Evolutionary conservation across 108 stramenopile genomes (phyloP).

Genomic region (Aurantiochytrium sp.): DNA sequence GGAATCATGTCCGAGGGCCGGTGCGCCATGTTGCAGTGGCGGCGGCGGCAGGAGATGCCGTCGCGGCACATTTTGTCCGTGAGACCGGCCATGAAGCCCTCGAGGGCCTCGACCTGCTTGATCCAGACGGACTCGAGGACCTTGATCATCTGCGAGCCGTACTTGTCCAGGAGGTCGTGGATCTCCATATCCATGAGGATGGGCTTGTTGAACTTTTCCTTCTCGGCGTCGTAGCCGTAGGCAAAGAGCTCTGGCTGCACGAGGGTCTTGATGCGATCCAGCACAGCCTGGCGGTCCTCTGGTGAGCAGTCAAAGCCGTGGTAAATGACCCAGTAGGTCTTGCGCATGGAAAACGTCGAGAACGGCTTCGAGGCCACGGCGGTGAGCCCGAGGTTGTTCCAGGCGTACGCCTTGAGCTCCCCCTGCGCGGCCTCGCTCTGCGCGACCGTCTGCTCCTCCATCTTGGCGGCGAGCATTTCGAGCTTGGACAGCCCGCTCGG

Average conservation of each 20-base stretch:
- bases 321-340: slow-evolving; percentile 16
- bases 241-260: background rate
- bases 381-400: background rate
- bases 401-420: background rate
- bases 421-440: background rate
- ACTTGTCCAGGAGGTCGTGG: background rate
- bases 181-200: slow-evolving; percentile 4
- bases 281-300: background rate
- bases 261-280: background rate
- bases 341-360: slow-evolving; percentile 20
- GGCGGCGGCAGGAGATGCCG: slow-evolving; percentile 12
- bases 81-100: slow-evolving; percentile 8
- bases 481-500: background rate
- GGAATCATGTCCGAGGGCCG: slow-evolving; percentile 30
- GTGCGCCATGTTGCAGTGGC: slow-evolving; percentile 27
- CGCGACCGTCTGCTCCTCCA: background rate
- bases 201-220: background rate
- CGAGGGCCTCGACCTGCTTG: slow-evolving; percentile 4
- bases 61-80: slow-evolving; percentile 23
- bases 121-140: slow-evolving; percentile 6
- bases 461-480: background rate
- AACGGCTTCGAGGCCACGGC: slow-evolving; percentile 6
- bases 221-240: slow-evolving; percentile 7
- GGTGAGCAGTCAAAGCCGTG: background rate
- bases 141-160: background rate